Percentiles rank a stretch among this genome's conserved stretches.
Evolutionary conservation across 2,329 filamentous ascomycete genomes (phyloP).

Genomic region (Passalora sequoiae): DNA sequence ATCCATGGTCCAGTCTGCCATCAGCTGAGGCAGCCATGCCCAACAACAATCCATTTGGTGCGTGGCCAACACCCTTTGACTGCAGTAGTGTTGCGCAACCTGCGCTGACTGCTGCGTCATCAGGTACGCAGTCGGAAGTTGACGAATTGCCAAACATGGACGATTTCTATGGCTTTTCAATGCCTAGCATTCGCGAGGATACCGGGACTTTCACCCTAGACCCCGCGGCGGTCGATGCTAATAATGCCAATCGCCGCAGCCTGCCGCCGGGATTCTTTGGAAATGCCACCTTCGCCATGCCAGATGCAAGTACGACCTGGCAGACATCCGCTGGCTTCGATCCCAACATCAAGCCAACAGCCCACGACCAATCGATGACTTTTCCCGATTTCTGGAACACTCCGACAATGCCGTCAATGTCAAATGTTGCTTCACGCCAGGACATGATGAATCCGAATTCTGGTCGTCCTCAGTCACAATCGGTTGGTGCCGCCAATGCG

Average conservation of each 20-base stretch:
- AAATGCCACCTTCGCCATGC: constrained; percentile 22
- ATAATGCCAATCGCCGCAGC: constrained; percentile 28
- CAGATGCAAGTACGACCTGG: constrained; percentile 19
- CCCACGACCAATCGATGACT: constrained; percentile 9
- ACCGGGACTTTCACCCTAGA: constrained; percentile 16
- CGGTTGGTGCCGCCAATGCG: constrained; percentile 26
- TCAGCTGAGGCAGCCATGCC: constrained; percentile 27
- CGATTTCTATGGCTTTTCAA: constrained; percentile 28
- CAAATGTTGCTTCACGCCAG: constrained; percentile 16
- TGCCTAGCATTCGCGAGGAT: constrained; percentile 32
- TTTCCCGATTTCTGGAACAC: constrained; percentile 22
- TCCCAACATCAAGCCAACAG: constrained; percentile 14
- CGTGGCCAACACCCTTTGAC: constrained; percentile 29
- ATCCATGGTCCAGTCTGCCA: constrained; percentile 30
- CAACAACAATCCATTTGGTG: constrained; percentile 33
- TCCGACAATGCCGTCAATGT: constrained; percentile 16
- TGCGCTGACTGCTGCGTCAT: constrained; percentile 36
- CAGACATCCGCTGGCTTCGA: constrained; percentile 11
- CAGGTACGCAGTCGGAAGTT: constrained; percentile 36
- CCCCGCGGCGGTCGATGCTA: constrained; percentile 6
- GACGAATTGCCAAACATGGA: constrained; percentile 35
- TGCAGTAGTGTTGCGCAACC: constrained; percentile 29
- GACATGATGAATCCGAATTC: constrained; percentile 9
- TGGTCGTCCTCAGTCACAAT: constrained; percentile 26
- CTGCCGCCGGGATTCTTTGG: constrained; percentile 31